Conservation (phyloP, 257 asterid genomes). For the Striga asiatica region DNA sequence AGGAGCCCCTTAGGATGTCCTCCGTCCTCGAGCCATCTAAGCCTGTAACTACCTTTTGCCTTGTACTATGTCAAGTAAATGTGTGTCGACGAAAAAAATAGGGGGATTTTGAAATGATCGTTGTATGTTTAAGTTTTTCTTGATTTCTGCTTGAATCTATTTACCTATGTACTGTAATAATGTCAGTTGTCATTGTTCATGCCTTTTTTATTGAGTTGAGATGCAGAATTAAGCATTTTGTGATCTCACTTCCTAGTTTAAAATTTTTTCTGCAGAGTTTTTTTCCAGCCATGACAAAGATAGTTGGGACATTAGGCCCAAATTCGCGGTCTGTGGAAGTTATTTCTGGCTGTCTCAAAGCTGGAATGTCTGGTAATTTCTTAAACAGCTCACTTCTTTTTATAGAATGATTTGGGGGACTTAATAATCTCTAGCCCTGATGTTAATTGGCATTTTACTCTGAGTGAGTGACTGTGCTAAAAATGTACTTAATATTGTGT, state of each 20-base stretch:
- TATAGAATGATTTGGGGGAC: not conserved
- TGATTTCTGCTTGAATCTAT: no score
- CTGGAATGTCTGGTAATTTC: conserved; percentile 87
- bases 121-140: not conserved
- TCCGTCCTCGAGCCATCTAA: conserved; percentile 48
- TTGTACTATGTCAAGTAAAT: not conserved
- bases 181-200: no score
- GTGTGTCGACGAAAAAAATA: not conserved
- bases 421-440: not conserved
- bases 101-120: not conserved
- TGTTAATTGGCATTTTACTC: no score
- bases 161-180: no score
- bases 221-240: not conserved
- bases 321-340: conserved; percentile 68
- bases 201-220: not conserved
- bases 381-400: not conserved
- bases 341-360: conserved; percentile 66
- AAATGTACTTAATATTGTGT: no score
- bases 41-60: conserved; percentile 17
- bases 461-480: no score
- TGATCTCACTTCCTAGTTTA: no score
- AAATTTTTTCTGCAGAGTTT: conserved; percentile 40
- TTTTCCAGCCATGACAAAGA: conserved; percentile 87
- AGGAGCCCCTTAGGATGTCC: conserved; percentile 45
- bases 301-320: conserved; percentile 82